Evolutionary conservation across 495 filamentous ascomycete species (phyloP), one percentile per base, ranked within the genome.

Genomic region (Penicillium coffeae): DNA sequence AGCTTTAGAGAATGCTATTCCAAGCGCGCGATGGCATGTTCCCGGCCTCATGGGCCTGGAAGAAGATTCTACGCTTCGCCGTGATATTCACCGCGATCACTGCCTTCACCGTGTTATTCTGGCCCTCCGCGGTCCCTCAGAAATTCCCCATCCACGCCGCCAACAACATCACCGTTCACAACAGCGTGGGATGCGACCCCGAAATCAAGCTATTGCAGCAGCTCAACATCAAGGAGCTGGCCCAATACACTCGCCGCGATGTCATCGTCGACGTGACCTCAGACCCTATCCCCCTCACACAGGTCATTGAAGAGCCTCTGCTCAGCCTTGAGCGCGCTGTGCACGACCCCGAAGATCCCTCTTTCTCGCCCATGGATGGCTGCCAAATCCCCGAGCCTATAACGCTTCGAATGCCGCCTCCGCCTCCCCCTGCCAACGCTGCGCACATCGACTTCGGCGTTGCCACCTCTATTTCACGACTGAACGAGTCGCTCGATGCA

Each of bases 361-460:
- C 34, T 51, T 21, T 7, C 27, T 19, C 21, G 6, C 13, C 22
- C 14, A 64, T 55, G 52, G 62, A 69, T 33, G 62, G 65, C 42
- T 71, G 70, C 52, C 53, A 63, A 18, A 64, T 70, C 16, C 52
- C 63, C 3, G 38, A 43, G 3, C 71, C 71, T 8, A 38, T 78
- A 2, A 47, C 60, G 2, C 39, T 76, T 14, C 42, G 64, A 21
- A 64, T 74, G 1, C 63, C 71, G 7, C 33, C 38, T 8, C 57
- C 56, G 0, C 65, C 70, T 3, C 59, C 56, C 34, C 54, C 59
- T 47, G 46, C 62, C 14, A 73, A 81, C 53, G 79, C 75, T 7
- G 80, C 79, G 4, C 59, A 72, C 44, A 66, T 85, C 35, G 66
- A 81, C 38, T 81, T 85, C 51, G 84, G 82, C 50, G 76, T 88